Evolutionary conservation across 805 yeast species (phyloP).

Genomic region (Grigorovia yakushimaensis): DNA sequence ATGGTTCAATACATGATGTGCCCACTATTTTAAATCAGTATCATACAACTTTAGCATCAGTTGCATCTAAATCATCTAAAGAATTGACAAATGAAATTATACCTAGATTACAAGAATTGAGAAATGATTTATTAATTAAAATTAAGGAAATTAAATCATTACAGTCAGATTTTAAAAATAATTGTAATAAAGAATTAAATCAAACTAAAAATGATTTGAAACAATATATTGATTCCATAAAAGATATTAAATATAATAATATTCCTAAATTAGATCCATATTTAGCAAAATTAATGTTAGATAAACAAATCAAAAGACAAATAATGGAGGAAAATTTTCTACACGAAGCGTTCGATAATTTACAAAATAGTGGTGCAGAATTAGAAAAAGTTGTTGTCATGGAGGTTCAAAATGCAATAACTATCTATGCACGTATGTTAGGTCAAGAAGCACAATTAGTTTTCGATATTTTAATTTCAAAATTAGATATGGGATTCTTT

Average conservation of each 20-base stretch:
- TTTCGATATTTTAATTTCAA: conserved; percentile 54
- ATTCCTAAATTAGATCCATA: conserved; percentile 64
- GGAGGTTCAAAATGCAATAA: conserved; percentile 76
- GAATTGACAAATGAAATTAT: conserved; percentile 53
- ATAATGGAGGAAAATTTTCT: conserved; percentile 75
- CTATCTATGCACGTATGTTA: conserved; percentile 58
- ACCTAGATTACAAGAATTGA: conserved; percentile 57
- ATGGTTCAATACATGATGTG: conserved; percentile 72
- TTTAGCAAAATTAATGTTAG: conserved; percentile 58
- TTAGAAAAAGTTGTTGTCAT: conserved; percentile 78
- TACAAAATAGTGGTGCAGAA: conserved; percentile 81
- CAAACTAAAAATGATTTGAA: conserved; percentile 50
- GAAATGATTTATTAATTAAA: conserved; percentile 69
- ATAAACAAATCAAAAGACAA: conserved; percentile 68
- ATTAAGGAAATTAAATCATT: conserved; percentile 79
- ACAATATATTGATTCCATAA: conserved; percentile 52
- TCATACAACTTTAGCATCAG: conserved; percentile 49
- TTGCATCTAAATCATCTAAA: conserved; percentile 48
- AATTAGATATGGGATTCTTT: conserved; percentile 58
- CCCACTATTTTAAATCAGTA: conserved; percentile 61
- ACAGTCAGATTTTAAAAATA: conserved; percentile 76
- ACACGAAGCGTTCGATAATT: conserved; percentile 79
- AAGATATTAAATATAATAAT: conserved; percentile 41
- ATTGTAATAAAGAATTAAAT: conserved; percentile 57
- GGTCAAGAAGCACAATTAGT: conserved; percentile 68